Percentiles rank a stretch among this genome's conserved stretches.
phyloP scores from a whole-genome alignment of 768 basidiomycete species.

The Lentinula sp. region DNA sequence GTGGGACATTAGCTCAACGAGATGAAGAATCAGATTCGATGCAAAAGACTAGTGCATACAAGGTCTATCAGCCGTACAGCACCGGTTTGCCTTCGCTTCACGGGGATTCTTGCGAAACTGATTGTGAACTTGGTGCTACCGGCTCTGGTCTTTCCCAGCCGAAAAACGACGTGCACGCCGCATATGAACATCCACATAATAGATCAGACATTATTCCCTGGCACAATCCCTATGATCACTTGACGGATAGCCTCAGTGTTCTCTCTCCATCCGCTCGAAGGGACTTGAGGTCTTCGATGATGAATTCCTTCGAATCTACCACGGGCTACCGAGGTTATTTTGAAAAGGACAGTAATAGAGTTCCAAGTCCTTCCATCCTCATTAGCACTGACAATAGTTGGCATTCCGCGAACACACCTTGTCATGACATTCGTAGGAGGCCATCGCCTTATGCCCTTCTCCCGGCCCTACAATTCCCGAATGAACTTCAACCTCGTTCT shows the following conservation, averaged over 20 bases:
- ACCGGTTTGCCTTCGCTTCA: neutral
- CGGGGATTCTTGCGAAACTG: neutral
- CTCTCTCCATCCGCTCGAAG: neutral
- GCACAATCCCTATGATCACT: neutral
- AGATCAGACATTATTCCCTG: no score
- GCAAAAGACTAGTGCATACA: neutral
- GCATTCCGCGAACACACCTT: neutral
- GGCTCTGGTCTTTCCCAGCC: neutral
- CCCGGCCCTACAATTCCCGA: neutral
- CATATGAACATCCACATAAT: neutral
- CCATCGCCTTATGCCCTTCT: neutral
- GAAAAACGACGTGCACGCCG: neutral
- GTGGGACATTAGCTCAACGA: neutral
- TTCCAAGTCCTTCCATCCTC: neutral
- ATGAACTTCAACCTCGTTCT: neutral
- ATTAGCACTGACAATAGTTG: neutral
- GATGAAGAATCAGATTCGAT: neutral
- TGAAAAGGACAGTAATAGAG: neutral
- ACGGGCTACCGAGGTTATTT: no score
- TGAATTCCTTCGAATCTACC: neutral
- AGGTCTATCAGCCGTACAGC: neutral
- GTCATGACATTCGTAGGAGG: neutral
- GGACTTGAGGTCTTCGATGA: neutral
- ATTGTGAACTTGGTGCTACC: neutral
- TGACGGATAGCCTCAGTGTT: neutral